phyloP scores from a whole-genome alignment of 2,329 filamentous ascomycete species.

The Drechslerella stenobrocha region DNA sequence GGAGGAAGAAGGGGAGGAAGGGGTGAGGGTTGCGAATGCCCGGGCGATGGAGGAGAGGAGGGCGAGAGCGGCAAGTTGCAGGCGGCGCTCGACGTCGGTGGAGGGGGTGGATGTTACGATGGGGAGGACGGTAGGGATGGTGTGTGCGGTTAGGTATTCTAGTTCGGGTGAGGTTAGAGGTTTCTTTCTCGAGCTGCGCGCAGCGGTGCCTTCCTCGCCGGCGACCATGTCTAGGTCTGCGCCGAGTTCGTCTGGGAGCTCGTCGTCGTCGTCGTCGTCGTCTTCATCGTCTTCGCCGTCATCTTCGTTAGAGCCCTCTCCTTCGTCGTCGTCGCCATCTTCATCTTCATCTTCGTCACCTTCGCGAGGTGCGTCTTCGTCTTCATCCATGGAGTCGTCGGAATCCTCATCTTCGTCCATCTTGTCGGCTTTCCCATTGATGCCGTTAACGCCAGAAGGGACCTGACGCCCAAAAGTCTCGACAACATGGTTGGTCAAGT shows the following conservation, averaged over 20 bases:
- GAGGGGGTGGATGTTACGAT: constrained; percentile 57
- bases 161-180: constrained; percentile 56
- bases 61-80: constrained; percentile 63
- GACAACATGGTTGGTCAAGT: constrained; percentile 10
- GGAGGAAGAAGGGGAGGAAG: constrained; percentile 17
- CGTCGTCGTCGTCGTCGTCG: constrained; percentile 60
- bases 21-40: constrained; percentile 57
- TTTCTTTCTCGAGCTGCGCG: constrained; percentile 48
- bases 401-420: constrained; percentile 55
- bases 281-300: constrained; percentile 53
- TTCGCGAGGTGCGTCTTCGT: too few relatives aligned
- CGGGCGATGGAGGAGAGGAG: constrained; percentile 70
- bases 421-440: constrained; percentile 56
- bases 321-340: constrained; percentile 56
- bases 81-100: constrained; percentile 55
- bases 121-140: constrained; percentile 61
- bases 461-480: constrained; percentile 31
- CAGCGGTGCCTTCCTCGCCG: constrained; percentile 56
- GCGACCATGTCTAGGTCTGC: constrained; percentile 69
- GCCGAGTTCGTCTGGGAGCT: constrained; percentile 64
- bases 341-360: constrained; percentile 55
- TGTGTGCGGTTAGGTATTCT: constrained; percentile 58
- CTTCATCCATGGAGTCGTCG: constrained; percentile 57
- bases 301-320: constrained; percentile 57
- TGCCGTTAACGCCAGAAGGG: constrained; percentile 53